phyloP scores from a whole-genome alignment of 306 rosid species.

The Vicia villosa region DNA sequence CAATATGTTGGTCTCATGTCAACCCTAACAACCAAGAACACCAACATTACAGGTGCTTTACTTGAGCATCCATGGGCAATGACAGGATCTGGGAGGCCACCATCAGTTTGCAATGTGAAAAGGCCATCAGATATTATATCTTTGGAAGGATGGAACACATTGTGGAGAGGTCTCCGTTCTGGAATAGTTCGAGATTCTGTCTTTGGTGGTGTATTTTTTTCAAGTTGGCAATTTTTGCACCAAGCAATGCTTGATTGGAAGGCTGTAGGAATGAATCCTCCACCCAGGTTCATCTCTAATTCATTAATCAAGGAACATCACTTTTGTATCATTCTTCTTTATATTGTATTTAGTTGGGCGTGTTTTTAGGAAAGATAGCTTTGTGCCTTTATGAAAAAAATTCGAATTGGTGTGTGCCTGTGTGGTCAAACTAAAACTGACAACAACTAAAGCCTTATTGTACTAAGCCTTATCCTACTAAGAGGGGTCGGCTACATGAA shows the following conservation, averaged over 20 bases:
- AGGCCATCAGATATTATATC: constrained; percentile 64
- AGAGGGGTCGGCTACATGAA: no score
- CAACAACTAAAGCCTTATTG: no score
- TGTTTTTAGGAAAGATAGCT: constrained; percentile 7
- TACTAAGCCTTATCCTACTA: no score
- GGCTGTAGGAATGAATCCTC: constrained; percentile 77
- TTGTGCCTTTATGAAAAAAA: neutral
- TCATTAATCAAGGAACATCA: constrained; percentile 25
- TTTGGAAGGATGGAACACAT: constrained; percentile 83
- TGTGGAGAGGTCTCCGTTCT: constrained; percentile 87
- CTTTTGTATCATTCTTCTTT: constrained; percentile 17
- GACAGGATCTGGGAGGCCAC: constrained; percentile 90
- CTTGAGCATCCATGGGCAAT: constrained; percentile 92
- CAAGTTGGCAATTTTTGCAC: constrained; percentile 88
- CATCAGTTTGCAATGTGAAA: constrained; percentile 61
- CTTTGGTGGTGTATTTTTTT: constrained; percentile 82
- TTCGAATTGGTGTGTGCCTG: constrained; percentile 18
- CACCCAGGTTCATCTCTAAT: constrained; percentile 69
- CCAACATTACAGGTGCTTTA: constrained; percentile 58
- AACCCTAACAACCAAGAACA: constrained; percentile 66
- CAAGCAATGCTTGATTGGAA: constrained; percentile 85
- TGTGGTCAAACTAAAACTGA: constrained; percentile 19
- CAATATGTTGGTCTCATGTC: constrained; percentile 70
- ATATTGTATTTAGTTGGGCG: constrained; percentile 2
- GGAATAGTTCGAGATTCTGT: constrained; percentile 85